Conservation (phyloP, 2,329 filamentous ascomycete species). For the Fusarium albosuccineum region DNA sequence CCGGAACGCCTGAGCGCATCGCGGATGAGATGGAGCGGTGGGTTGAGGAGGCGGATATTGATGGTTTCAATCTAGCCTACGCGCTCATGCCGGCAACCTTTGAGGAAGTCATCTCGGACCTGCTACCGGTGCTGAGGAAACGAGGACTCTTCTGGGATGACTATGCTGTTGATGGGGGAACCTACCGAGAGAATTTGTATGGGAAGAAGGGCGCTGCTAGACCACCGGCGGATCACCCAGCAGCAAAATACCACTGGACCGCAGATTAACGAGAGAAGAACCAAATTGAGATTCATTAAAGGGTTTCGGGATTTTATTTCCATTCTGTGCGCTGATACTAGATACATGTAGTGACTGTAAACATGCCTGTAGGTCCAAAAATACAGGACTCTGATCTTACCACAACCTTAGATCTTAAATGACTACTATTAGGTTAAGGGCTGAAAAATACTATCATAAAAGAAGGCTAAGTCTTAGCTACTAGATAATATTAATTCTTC, state of each 20-base stretch:
- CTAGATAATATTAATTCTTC: no score
- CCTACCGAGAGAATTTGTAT: conserved; percentile 60
- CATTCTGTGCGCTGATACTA: no score
- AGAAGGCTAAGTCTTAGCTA: no score
- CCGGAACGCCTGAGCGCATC: conserved; percentile 49
- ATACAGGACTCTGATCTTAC: no score
- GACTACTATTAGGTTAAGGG: no score
- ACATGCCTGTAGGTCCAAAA: no score
- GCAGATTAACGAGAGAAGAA: conserved; percentile 43
- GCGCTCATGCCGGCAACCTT: conserved; percentile 69
- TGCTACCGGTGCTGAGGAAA: conserved; percentile 71
- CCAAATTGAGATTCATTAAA: neutral
- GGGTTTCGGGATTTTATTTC: neutral
- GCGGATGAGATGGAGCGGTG: conserved; percentile 53
- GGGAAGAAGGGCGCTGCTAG: conserved; percentile 50
- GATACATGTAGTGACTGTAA: no score
- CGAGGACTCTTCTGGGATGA: conserved; percentile 69
- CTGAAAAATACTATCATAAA: no score
- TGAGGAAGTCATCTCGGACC: conserved; percentile 73
- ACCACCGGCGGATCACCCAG: conserved; percentile 55
- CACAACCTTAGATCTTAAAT: no score
- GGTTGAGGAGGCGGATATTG: conserved; percentile 68
- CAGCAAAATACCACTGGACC: conserved; percentile 56
- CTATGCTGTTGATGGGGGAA: conserved; percentile 58
- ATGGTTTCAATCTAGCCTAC: conserved; percentile 62